Evolutionary conservation across 2,329 filamentous ascomycete species (phyloP), one percentile per base, ranked within the genome.

Genomic region (Akanthomyces uredinophilus): DNA sequence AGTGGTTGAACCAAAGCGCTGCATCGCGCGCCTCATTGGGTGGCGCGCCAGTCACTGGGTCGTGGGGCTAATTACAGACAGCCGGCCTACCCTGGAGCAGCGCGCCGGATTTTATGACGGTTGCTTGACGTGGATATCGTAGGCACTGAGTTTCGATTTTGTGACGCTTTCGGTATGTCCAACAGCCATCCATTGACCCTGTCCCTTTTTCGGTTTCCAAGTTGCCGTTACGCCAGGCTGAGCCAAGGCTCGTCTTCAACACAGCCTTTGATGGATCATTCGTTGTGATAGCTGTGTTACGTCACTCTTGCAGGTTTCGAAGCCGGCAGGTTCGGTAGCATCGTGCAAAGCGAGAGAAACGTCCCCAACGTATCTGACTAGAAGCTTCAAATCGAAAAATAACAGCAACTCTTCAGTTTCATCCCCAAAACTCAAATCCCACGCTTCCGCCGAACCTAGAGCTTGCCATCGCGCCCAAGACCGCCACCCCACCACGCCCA

Each of bases 111-210:
- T 29, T 41, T 27, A 7, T 11, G 0, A 8, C 35, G 1, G 35
- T 32, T 54, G 4, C 8, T 72, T 70, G 54, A 67, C 46, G 57
- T 35, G 27, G 58, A n/a, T 24, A 29, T 24, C 41, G 39, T 18
- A 49, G 53, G 55, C 43, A 59, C 14, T 10, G 35, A 16, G 50
- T 24, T 43, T 43, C 5, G 6, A 10, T 27, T 51, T 20, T 32
- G 27, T 32, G 37, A 18, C 18, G n/a, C 22, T 22, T 46, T 14
- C 14, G 51, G 37, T 3, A 10, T n/a, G 11, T 47, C 0, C 22
- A 10, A 13, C 13, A 16, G 44, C 11, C 16, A 1, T 47, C 6
- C 7, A 24, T 10, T 2, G 6, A 47, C 16, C 7, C 14, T 1
- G 4, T 27, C 3, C 5, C 7, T 18, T 27, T 4, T 16, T 4